These are phyloP conservation scores for Penicillium turbatum DNA, from an alignment of 495 filamentous ascomycete species.

Conservation along the genomic window DNA sequence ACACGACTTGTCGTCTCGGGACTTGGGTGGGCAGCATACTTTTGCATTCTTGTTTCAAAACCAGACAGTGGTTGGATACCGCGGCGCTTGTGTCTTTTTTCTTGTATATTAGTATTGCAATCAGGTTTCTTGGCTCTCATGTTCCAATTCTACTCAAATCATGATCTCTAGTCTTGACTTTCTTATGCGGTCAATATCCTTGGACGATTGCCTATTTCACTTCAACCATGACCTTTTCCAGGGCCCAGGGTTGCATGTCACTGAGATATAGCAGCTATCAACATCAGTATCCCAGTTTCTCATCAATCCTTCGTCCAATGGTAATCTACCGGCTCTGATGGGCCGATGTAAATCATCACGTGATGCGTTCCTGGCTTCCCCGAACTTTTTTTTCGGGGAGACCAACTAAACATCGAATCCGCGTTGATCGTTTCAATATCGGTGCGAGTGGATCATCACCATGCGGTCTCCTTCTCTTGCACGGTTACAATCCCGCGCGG, in stretches of 20 bases:
- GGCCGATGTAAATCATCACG: slow-evolving; percentile 29
- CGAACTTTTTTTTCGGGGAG: slow-evolving; percentile 43
- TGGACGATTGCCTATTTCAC: not conserved
- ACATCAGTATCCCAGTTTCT: not conserved
- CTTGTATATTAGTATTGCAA: slow-evolving; percentile 26
- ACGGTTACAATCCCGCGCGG: slow-evolving; percentile 40
- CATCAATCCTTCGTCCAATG: not conserved
- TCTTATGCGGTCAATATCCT: not conserved
- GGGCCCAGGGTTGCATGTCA: not conserved
- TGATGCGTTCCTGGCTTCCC: slow-evolving; percentile 44
- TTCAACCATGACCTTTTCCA: not conserved
- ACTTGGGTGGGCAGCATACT: slow-evolving; percentile 12
- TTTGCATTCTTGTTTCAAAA: slow-evolving; percentile 21
- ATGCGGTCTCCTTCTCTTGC: slow-evolving; percentile 47
- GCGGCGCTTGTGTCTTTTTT: slow-evolving; percentile 28
- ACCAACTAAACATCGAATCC: slow-evolving; percentile 26
- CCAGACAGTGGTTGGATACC: slow-evolving; percentile 16
- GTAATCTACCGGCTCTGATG: slow-evolving; percentile 22
- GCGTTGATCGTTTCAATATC: slow-evolving; percentile 27
- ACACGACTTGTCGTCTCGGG: slow-evolving; percentile 7
- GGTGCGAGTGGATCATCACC: slow-evolving; percentile 28
- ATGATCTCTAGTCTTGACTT: slow-evolving; percentile 9
- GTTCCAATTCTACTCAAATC: slow-evolving; percentile 17
- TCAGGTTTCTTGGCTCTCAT: slow-evolving; percentile 13
- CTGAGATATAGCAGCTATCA: not conserved